Evolutionary conservation across 345 rosid genomes (phyloP), one percentile per base, ranked within the genome.

Genomic region (Pistacia atlantica): DNA sequence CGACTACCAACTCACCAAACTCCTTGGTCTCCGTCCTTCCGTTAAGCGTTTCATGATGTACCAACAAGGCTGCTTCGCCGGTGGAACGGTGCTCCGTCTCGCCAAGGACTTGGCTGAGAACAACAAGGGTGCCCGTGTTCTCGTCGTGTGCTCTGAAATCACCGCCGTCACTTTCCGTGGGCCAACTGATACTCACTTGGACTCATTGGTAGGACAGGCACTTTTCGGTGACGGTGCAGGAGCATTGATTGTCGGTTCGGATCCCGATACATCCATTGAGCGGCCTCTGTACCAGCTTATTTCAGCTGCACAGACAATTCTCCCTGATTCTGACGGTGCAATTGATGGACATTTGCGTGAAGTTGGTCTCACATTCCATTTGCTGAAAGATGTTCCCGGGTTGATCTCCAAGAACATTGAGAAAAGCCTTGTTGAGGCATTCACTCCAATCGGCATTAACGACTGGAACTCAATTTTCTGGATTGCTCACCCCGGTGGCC

Each of bases 391-490:
- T 54, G 88, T 88, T 0, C 97, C 97, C 10, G 86, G 79, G n/a
- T 79, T 89, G 46, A 91, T 92, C 73, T 91, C 97, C 0, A 92
- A 87, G 79, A 88, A 92, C 86, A 71, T 92, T 2, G 93, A 88
- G 81, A 88, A 89, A 75, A 87, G 90, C 72, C 74, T 92, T 17
- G 81, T 72, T 0, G 93, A 92, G 73, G 93, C 95, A 9, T 91
- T 91, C 67, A n/a, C 83, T 16, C 97, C 93, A 0, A 10, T 92
- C 2, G 97, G 97, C 20, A 88, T 92, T 37, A 84, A 67, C 6
- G 97, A 92, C 78, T 92, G 94, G 95, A 91, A 92, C 81, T 91
- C 95, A 3, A 54, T 93, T 51, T 93, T 93, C 75, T 93, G 96
- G 93, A 75, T 91, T 45, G 94, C 91, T 0, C 97, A 93, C 77